Evolutionary conservation across 2,329 filamentous ascomycete species (phyloP).

Genomic region (Cytospora leucostoma): DNA sequence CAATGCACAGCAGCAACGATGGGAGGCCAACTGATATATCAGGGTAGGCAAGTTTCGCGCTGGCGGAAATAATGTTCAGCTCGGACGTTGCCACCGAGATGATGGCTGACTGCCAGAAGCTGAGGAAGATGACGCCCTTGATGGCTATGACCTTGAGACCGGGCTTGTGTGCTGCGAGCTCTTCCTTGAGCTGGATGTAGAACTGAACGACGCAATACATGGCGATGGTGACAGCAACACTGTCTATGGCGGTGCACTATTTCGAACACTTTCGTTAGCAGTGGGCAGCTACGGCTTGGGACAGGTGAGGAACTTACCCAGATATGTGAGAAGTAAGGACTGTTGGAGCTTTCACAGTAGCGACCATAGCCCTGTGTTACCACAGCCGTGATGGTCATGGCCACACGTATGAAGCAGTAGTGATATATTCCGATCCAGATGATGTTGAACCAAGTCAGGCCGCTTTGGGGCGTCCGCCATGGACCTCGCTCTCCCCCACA

Average conservation of each 20-base stretch:
- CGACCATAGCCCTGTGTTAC: conserved; percentile 66
- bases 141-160: conserved; percentile 83
- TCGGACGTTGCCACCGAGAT: conserved; percentile 54
- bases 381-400: conserved; percentile 78
- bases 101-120: conserved; percentile 74
- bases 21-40: conserved; percentile 83
- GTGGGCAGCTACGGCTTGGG: not conserved
- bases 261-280: conserved; percentile 18
- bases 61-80: conserved; percentile 63
- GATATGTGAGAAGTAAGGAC: conserved; percentile 77
- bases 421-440: conserved; percentile 83
- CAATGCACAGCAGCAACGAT: conserved; percentile 73
- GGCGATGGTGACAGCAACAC: conserved; percentile 72
- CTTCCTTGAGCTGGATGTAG: conserved; percentile 72
- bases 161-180: conserved; percentile 68
- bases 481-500: conserved; percentile 69
- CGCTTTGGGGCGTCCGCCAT: conserved; percentile 75
- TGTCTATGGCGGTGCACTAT: conserved; percentile 68
- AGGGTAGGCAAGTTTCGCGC: conserved; percentile 63
- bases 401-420: conserved; percentile 78
- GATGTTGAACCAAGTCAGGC: conserved; percentile 88
- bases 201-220: conserved; percentile 92
- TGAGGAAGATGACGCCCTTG: conserved; percentile 89
- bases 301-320: conserved; percentile 61
- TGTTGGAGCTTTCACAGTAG: conserved; percentile 80